Evolutionary conservation across 441 rosid genomes (phyloP), one percentile per base, ranked within the genome.

Genomic region (Raphanus hybrid): DNA sequence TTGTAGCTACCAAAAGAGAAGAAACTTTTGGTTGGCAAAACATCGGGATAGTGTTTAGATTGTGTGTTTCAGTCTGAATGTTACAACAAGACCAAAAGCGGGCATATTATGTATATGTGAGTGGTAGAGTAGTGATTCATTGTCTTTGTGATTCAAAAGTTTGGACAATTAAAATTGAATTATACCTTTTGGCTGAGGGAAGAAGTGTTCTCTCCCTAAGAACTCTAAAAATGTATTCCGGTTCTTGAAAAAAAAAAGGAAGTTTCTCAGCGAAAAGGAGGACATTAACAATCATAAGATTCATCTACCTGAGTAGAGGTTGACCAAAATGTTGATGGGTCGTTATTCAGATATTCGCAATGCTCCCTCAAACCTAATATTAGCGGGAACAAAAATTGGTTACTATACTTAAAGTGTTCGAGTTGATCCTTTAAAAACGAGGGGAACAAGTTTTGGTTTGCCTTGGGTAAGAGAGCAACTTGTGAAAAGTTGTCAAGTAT

Each of bases 391-490:
- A 45, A 68, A 68, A 70, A 3, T n/a, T 34, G 16, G 59, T 26
- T 27, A 70, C 26, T 69, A 9, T 75, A 29, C 7, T 23, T 9
- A 29, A 18, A 48, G 29, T 14, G 15, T 60, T 12, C 65, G 16
- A 29, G 27, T 43, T 1, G 4, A 59, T 61, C 12, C 50, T 14
- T 15, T 5, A 1, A 15, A 69, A 70, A 70, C 7, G n/a, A 63
- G 73, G 54, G 60, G 7, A 64, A 9, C 10, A 45, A 5, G 18
- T 14, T 14, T 52, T 50, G 57, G 57, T 50, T 50, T 5, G 91
- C 97, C 96, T 94, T 96, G 67, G 92, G 93, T 73, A 94, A 85
- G 80, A 92, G 97, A 81, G 89, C 90, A 67, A 94, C 92, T 84
- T 92, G 87, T 3, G 97, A 91, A 82, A 91, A 90, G 65, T 90